These are phyloP conservation scores for Debaryomycetaceae sp. DNA, from an alignment of 1,139 yeast species.

Conservation along the genomic window DNA sequence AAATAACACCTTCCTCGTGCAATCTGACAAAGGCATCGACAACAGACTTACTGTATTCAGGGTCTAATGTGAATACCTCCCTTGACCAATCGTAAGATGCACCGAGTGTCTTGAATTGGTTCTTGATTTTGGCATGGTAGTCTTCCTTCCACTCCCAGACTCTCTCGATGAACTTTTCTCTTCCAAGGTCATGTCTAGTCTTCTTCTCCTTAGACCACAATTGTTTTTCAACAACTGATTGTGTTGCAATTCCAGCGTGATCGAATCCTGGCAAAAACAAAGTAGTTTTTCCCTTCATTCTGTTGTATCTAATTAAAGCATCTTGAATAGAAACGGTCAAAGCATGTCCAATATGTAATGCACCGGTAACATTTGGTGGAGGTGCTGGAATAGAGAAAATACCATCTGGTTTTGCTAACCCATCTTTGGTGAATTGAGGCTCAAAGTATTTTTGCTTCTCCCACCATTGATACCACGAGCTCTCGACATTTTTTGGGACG, in stretches of 20 bases:
- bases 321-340: conserved; percentile 94
- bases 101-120: conserved; percentile 83
- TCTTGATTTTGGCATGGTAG: conserved; percentile 80
- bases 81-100: conserved; percentile 96
- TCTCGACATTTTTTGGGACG: conserved; percentile 88
- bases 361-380: conserved; percentile 99
- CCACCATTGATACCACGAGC: conserved; percentile 99
- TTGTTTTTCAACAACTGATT: conserved; percentile 96
- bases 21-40: conserved; percentile 86
- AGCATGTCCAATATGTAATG: conserved; percentile 97
- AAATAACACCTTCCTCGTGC: conserved; percentile 93
- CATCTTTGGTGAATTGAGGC: conserved; percentile 78
- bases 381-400: conserved; percentile 91
- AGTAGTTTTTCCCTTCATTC: conserved; percentile 97
- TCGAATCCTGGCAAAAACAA: conserved; percentile 95
- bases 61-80: conserved; percentile 91
- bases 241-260: conserved; percentile 99
- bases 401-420: conserved; percentile 78
- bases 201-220: conserved; percentile 83
- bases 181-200: conserved; percentile 93
- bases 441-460: conserved; percentile 78
- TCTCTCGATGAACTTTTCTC: conserved; percentile 81
- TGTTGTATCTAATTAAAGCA: conserved; percentile 84
- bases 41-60: conserved; percentile 74
- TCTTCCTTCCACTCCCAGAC: conserved; percentile 99